Evolutionary conservation across 352 stramenopile genomes (phyloP), one percentile per base, ranked within the genome.

Genomic region (Pythium guiyangense): DNA sequence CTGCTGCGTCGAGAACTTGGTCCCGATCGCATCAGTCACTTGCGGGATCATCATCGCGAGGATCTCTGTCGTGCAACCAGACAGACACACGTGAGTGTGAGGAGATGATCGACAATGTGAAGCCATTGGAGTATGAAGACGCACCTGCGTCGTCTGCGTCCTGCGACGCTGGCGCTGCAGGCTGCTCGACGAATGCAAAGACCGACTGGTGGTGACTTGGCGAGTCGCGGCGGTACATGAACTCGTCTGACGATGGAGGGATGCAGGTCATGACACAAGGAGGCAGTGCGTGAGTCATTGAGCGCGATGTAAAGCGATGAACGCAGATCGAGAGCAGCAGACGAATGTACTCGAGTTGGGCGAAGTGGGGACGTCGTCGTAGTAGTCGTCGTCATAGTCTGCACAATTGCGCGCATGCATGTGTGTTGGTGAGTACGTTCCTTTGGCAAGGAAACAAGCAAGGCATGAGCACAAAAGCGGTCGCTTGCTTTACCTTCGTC

Each of bases 181-280:
- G 57, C 20, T 87, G 79, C 39, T 90, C 77, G 6, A 92, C 76
- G 57, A 94, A 94, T 45, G 81, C 79, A 60, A 94, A 94, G 18
- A 94, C 74, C 8, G 77, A 90, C n/a, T 67, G 72, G 54, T 81
- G 70, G 58, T 76, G 81, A 45, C 78, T 92, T 26, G 84, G 84
- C 17, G 84, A 92, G 62, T 94, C 79, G 22, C 84, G 79, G 17
- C 79, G 81, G 59, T 94, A 92, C 66, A 94, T 86, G 62, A 90
- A 90, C 60, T 84, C 71, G 58, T 89, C 83, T 91, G 51, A 35
- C 67, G 2, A 37, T n/a, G 2, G 14, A 44, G 26, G 11, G 45
- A 37, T 27, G 51, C 9, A 46, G 25, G 27, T 11, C 47, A 37
- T 29, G 9, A 37, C 3, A 20, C 2, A 22, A 22, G 1, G 22